A percentile compares a stretch with the other conserved stretches of the same genome.
Evolutionary conservation across 441 rosid genomes (phyloP).

Genomic region (Francoa sonchifolia): DNA sequence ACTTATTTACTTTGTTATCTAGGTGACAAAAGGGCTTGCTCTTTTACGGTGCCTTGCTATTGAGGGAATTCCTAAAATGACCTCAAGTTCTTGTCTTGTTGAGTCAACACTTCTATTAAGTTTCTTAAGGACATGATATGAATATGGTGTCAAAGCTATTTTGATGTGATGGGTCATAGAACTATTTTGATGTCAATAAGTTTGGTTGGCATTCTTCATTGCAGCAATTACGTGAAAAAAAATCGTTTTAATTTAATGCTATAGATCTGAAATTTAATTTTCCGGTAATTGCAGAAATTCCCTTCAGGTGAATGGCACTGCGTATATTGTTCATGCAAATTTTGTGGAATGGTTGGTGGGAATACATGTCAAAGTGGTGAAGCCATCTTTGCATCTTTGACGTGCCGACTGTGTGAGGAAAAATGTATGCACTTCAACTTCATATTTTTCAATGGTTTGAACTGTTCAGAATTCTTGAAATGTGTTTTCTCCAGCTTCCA

Average conservation of each 20-base stretch:
- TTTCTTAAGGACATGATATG: too few relatives aligned
- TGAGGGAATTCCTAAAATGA: too few relatives aligned
- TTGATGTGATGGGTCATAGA: too few relatives aligned
- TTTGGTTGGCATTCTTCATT: too few relatives aligned
- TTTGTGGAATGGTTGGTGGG: conserved; percentile 43
- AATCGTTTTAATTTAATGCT: too few relatives aligned
- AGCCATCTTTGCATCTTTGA: conserved; percentile 18
- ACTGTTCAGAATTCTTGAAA: conserved; percentile 3
- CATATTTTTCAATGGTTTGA: conserved; percentile 3
- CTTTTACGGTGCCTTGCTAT: too few relatives aligned
- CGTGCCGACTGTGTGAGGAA: conserved; percentile 65
- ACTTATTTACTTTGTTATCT: too few relatives aligned
- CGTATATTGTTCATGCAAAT: conserved; percentile 79
- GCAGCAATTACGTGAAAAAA: too few relatives aligned
- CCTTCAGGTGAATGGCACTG: conserved; percentile 92
- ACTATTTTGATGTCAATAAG: too few relatives aligned
- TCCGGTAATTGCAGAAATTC: conserved; percentile 39
- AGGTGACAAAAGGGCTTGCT: too few relatives aligned
- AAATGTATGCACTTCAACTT: conserved; percentile 48
- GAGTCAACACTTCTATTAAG: not conserved
- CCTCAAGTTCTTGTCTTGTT: not conserved
- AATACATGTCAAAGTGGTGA: conserved; percentile 17
- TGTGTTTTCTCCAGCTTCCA: too few relatives aligned
- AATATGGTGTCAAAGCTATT: too few relatives aligned
- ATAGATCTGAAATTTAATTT: conserved; percentile 7